Percentiles rank a stretch among this genome's conserved stretches.
Evolutionary conservation across 805 yeast genomes (phyloP).

Genomic region (Lipomyces orientalis): DNA sequence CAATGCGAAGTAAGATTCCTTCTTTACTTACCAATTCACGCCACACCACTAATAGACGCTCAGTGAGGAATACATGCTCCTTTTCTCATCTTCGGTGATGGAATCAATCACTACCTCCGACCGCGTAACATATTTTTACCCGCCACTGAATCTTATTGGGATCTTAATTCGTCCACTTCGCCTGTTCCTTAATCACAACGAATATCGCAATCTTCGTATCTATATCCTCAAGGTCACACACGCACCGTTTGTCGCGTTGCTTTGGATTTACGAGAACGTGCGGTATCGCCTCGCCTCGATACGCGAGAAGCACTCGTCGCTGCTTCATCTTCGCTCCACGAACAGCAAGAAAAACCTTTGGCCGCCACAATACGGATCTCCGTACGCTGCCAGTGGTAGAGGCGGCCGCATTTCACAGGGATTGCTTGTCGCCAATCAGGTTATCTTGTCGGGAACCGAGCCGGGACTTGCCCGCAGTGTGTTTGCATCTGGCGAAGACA

Average conservation of each 20-base stretch:
- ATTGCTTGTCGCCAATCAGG: constrained; percentile 25
- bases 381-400: not conserved
- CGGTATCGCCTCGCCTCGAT: constrained; percentile 11
- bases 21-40: not conserved
- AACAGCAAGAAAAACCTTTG: constrained; percentile 19
- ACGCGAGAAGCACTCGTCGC: constrained; percentile 11
- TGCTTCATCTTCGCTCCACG: constrained; percentile 20
- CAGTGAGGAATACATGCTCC: constrained; percentile 44
- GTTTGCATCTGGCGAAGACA: constrained; percentile 7
- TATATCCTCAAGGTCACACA: constrained; percentile 42
- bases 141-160: constrained; percentile 44
- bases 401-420: constrained; percentile 28
- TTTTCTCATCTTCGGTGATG: constrained; percentile 44
- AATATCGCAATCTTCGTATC: constrained; percentile 41
- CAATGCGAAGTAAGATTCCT: constrained; percentile 39
- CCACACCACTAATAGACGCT: not conserved
- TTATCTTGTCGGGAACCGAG: constrained; percentile 21
- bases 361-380: constrained; percentile 15
- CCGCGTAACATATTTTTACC: constrained; percentile 44
- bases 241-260: constrained; percentile 41
- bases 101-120: constrained; percentile 45
- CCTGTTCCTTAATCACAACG: constrained; percentile 38
- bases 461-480: constrained; percentile 18
- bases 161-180: constrained; percentile 43
- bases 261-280: constrained; percentile 40